Evolutionary conservation across 495 filamentous ascomycete genomes (phyloP).

Genomic region (Poronia punctata): DNA sequence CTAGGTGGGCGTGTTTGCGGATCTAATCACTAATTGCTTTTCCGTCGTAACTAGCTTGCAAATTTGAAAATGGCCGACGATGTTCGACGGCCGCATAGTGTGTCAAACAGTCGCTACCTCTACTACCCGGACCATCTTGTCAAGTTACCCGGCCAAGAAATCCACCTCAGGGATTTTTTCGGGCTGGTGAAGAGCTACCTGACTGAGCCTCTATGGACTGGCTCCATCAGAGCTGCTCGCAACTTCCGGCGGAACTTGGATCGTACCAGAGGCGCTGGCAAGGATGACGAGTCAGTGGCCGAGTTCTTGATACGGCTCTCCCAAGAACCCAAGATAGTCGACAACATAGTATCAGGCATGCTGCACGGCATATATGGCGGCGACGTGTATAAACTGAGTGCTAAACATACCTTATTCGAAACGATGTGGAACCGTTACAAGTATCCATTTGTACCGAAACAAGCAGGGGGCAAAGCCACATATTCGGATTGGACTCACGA

Average conservation of each 20-base stretch:
- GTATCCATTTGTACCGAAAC: no score
- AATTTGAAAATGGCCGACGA: slow-evolving; percentile 56
- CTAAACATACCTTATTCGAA: slow-evolving; percentile 39
- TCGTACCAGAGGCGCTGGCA: background rate
- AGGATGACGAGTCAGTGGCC: slow-evolving; percentile 64
- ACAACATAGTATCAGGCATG: slow-evolving; percentile 74
- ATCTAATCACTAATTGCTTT: no score
- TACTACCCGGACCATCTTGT: slow-evolving; percentile 92
- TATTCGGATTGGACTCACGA: background rate
- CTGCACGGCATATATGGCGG: slow-evolving; percentile 93
- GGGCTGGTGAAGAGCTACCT: slow-evolving; percentile 29
- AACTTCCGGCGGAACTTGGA: slow-evolving; percentile 15
- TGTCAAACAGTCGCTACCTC: slow-evolving; percentile 62
- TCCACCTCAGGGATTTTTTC: slow-evolving; percentile 15
- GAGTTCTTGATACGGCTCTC: slow-evolving; percentile 56
- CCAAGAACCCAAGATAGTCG: slow-evolving; percentile 45
- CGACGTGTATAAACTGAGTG: slow-evolving; percentile 74
- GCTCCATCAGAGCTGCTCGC: slow-evolving; percentile 35
- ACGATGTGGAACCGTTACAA: slow-evolving; percentile 3
- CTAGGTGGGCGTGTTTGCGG: no score
- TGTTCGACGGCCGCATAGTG: slow-evolving; percentile 44
- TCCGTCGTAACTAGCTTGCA: slow-evolving; percentile 48
- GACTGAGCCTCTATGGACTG: slow-evolving; percentile 59
- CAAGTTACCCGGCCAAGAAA: slow-evolving; percentile 47
- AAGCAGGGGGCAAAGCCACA: background rate